Evolutionary conservation across 2,329 filamentous ascomycete genomes (phyloP), one percentile per base, ranked within the genome.

Genomic region (Penicillium polonicum): DNA sequence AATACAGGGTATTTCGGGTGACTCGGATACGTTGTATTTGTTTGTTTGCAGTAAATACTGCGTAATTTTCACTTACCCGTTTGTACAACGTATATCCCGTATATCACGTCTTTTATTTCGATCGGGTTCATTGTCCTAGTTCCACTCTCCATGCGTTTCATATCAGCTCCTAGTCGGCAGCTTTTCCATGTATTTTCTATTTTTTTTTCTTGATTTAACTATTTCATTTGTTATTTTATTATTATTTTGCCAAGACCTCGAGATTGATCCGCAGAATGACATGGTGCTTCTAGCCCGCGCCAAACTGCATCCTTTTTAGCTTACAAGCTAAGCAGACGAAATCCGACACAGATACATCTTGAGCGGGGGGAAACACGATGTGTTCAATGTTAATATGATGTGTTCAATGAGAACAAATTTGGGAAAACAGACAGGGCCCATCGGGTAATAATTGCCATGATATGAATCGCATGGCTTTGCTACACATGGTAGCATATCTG

Each of bases 381-480:
- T 33, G 15, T 48, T 25, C 41, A 13, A 36, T 27, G 9, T 36
- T 49, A 21, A 50, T 33, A n/a, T 39, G 13, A 33, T 27, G 7
- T 27, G 31, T 19, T 27, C 19, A 46, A 36, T 29, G 5, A 29
- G 25, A 25, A 33, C 9, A 29, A 23, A 39, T 7, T 15, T 9
- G 2, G 3, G 7, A 12, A 31, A 41, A 25, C 21, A 27, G 21
- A 21, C 6, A 27, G 15, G 54, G 31, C 23, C 27, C 21, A 29
- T 19, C 8, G 9, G 31, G 5, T 54, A 38, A 42, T 31, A 49
- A 46, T 44, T 35, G 55, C 60, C 56, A 64, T 56, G 48, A 54
- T 50, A 52, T 54, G 8, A 44, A 55, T 58, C 57, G 60, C 57
- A 61, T 61, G 59, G 58, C 52, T 43, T 55, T 55, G 49, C 48